Evolutionary conservation across 2,329 filamentous ascomycete genomes (phyloP), one percentile per base, ranked within the genome.

Genomic region (Monosporascus sp.): DNA sequence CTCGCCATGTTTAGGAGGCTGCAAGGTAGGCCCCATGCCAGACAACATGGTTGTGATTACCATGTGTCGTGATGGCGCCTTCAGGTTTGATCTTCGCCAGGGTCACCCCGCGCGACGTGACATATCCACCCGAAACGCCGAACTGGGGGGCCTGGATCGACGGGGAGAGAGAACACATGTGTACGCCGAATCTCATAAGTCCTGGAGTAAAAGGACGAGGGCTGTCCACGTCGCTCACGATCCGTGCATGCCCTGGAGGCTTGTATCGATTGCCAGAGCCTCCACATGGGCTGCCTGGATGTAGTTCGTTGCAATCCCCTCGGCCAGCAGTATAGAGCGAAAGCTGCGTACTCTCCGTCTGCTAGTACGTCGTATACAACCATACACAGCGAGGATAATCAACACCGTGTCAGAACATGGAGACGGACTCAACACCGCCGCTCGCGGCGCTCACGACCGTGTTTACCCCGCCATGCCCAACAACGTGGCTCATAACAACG

Each of bases 391-490:
- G 17, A 43, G 43, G 6, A 28, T n/a, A 46, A 20, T 5, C 41
- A 24, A 22, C 14, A 35, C 9, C 11, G 9, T 5, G 31, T 14
- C 31, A 14, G 9, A 35, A 35, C 31, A 35, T 5, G 4, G 43
- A n/a, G 43, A 31, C 31, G 24, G 43, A 15, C n/a, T 17, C 43
- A n/a, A 46, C 43, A 48, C 57, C 58, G 48, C 64, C 65, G 51
- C 64, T 75, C 38, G 68, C 70, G 37, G 66, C 71, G 14, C 67
- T 75, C 48, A 73, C 72, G 22, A 71, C 71, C 45, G 58, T 75
- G 44, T 75, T 75, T 59, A 70, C 63, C 24, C 72, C 70, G 7
- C 67, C 71, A 5, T 75, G 73, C 55, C 47, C 67, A 37, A 70
- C 63, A 11, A 65, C 67, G 9, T 75, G 72, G 72, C 63, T 74